Evolutionary conservation across 495 filamentous ascomycete genomes (phyloP), one percentile per base, ranked within the genome.

Genomic region (Penicillium nucicola): DNA sequence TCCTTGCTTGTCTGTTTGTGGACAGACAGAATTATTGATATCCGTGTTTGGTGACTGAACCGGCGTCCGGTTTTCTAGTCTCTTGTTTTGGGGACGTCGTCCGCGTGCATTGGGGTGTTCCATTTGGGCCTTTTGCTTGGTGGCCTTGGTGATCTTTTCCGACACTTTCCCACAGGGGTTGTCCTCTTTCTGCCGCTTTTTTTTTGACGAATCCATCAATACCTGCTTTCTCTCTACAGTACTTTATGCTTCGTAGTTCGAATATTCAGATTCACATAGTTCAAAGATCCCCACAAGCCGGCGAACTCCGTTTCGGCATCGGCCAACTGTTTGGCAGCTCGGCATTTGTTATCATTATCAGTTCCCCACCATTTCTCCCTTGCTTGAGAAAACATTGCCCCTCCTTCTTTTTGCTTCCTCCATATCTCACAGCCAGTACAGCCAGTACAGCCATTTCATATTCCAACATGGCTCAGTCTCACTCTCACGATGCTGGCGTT

Each of bases 401-500:
- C 62, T 62, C 58, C 45, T 46, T 22, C 42, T 12, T 20, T 11
- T 11, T 42, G 10, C 2, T 34, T 11, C 20, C 30, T 40, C 36
- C 28, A 42, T 20, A 51, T 30, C 23, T 19, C 45, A 43, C 35
- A 38, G 4, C 17, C 10, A 28, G 31, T 49, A 31, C 30, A 17
- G 28, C 14, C 14, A n/a, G n/a, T n/a, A n/a, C n/a, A n/a, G n/a
- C n/a, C n/a, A n/a, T n/a, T n/a, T n/a, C n/a, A n/a, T n/a, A n/a
- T n/a, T 22, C 30, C 14, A 55, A 8, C 39, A 74, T 74, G 71
- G 61, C 71, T 13, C 73, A 76, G 60, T 69, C 73, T 33, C 87
- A 91, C 69, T 78, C 80, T 32, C 79, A 85, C 61, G 76, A 77
- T 50, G 58, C 56, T 28, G 71, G 69, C 55, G 52, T 73, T 39